A percentile compares a stretch with the other conserved stretches of the same genome.
Evolutionary conservation across 129 eudicot genomes (phyloP).

Genomic region (Centaurea solstitialis): DNA sequence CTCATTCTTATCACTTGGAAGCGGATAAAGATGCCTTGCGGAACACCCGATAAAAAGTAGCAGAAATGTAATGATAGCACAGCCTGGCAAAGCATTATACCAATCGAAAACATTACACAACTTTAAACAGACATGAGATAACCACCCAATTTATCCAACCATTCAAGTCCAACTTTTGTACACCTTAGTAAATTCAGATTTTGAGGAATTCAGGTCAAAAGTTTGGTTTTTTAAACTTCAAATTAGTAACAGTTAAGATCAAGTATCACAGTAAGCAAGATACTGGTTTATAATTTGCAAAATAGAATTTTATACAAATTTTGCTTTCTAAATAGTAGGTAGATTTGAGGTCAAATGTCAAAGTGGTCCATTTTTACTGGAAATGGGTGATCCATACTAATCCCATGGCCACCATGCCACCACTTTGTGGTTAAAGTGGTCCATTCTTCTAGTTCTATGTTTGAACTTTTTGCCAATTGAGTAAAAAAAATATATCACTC

Average conservation of each 20-base stretch:
- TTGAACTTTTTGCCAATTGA: neutral
- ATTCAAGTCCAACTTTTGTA: neutral
- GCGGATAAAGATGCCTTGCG: constrained; percentile 76
- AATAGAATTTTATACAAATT: neutral
- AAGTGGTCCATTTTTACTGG: neutral
- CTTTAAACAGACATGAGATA: constrained; percentile 5
- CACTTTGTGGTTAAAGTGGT: too few relatives aligned
- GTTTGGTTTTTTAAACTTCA: neutral
- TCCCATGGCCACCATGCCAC: too few relatives aligned
- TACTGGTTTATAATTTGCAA: neutral
- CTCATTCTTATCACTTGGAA: constrained; percentile 70
- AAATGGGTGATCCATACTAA: neutral
- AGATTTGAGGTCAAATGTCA: neutral
- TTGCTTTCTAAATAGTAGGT: constrained; percentile 5
- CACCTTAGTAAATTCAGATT: neutral
- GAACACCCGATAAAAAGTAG: constrained; percentile 64
- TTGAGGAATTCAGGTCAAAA: neutral
- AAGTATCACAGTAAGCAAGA: neutral
- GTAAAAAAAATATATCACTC: neutral
- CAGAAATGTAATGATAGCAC: constrained; percentile 52
- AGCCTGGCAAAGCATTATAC: constrained; percentile 39
- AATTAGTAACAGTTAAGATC: neutral
- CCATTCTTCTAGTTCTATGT: neutral
- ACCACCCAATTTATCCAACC: neutral
- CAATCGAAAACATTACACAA: neutral